Evolutionary conservation across 2,329 filamentous ascomycete species (phyloP), one percentile per base, ranked within the genome.

Genomic region (Hypoxylon rubiginosum): DNA sequence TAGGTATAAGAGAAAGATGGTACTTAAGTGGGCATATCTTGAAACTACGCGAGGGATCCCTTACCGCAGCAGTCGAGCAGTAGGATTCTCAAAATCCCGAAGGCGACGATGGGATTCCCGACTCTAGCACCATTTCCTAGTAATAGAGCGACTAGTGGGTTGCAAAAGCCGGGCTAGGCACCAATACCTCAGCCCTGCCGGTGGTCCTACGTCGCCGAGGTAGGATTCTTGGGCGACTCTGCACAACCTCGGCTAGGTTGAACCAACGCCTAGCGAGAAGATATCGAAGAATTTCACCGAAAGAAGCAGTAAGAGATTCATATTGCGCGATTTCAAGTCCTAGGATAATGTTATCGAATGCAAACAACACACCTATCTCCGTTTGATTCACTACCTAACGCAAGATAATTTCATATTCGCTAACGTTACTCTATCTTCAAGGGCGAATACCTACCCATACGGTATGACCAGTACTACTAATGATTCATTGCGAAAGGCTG

Each of bases 1-100:
- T 53, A 50, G 57, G 21, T 24, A 24, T 24, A 30, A 61, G 56
- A 71, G 65, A 66, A 71, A 57, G 46, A 36, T 62, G 50, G 36
- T 62, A 45, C 64, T 58, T 19, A 66, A 66, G 49, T 62, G 58
- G 65, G 67, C 62, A 68, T 66, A 68, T 63, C 34, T 66, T 58
- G 53, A 67, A 59, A 50, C 41, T 43, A 46, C 56, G 62, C 64
- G 59, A 66, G 50, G 62, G 62, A 61, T 63, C 58, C 57, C 41
- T 51, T 34, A 26, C 59, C 48, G 53, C 58, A 50, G 17, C 39
- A 62, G 11, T 49, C 41, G 50, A 51, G 24, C 28, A 48, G 45
- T 15, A 67, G 50, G 64, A 65, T 62, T 58, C 32, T 34, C 30
- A 60, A 41, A 51, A 28, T 50, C 50, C 58, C 45, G 49, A 64